Evolutionary conservation across 768 basidiomycete species (phyloP).

Genomic region (Hericium coralloides): DNA sequence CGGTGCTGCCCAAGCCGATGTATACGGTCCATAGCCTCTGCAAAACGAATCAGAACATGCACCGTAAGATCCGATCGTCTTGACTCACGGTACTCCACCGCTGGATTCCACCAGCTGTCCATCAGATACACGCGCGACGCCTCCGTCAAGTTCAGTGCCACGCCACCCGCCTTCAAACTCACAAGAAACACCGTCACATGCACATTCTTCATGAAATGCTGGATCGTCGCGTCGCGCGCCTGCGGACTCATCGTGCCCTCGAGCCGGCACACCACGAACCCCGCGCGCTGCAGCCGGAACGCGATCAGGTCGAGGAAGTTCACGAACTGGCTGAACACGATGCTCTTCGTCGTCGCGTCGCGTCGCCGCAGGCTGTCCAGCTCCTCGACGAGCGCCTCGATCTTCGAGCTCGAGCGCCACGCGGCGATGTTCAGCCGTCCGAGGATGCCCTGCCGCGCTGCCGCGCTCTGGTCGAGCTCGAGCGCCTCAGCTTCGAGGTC

Average conservation of each 20-base stretch:
- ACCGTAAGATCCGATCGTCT: background rate
- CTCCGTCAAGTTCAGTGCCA: conserved; percentile 82
- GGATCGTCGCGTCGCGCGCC: conserved; percentile 88
- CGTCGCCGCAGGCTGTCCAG: conserved; percentile 73
- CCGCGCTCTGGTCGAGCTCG: conserved; percentile 58
- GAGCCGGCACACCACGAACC: conserved; percentile 87
- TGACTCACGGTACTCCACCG: conserved; percentile 70
- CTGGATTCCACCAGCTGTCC: conserved; percentile 99
- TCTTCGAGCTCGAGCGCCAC: conserved; percentile 95
- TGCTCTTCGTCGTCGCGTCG: conserved; percentile 89
- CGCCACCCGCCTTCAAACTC: conserved; percentile 92
- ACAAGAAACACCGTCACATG: conserved; percentile 97
- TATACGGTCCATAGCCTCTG: conserved; percentile 96
- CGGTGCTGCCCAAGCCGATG: conserved; percentile 93
- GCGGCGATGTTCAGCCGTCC: conserved; percentile 81
- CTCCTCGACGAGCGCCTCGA: conserved; percentile 94
- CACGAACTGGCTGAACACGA: conserved; percentile 96
- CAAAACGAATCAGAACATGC: conserved; percentile 1
- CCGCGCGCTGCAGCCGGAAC: conserved; percentile 83
- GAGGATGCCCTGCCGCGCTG: conserved; percentile 81
- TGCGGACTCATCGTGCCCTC: conserved; percentile 98
- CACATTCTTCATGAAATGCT: conserved; percentile 91
- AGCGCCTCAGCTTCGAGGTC: conserved; percentile 92
- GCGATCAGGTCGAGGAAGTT: conserved; percentile 92
- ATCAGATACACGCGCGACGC: conserved; percentile 93